Evolutionary conservation across 495 filamentous ascomycete genomes (phyloP).

Genomic region (Tuber calosporum): DNA sequence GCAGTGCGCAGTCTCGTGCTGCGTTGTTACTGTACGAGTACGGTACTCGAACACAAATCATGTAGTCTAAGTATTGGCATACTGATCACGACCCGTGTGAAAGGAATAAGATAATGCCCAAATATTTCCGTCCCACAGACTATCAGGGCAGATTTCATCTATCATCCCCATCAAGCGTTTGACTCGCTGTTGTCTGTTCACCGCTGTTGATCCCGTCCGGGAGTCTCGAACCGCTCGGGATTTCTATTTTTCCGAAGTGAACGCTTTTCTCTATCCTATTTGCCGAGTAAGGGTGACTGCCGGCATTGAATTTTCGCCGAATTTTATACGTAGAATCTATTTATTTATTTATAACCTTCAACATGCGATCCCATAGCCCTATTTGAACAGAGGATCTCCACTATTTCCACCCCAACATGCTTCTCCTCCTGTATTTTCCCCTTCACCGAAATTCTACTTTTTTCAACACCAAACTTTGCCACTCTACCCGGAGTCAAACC

Average conservation of each 20-base stretch:
- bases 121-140: not conserved
- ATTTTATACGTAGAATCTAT: not conserved
- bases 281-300: not conserved
- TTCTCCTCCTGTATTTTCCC: no score
- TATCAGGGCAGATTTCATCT: not conserved
- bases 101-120: not conserved
- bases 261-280: not conserved
- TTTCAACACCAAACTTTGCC: no score
- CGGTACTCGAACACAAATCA: not conserved
- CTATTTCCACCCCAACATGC: not conserved
- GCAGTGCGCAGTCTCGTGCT: not conserved
- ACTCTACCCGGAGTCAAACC: no score
- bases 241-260: not conserved
- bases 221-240: not conserved
- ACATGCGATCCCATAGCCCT: not conserved
- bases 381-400: not conserved
- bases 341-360: not conserved
- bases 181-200: not conserved
- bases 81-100: not conserved
- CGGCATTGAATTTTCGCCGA: not conserved
- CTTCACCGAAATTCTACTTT: no score
- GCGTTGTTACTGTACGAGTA: constrained; percentile 3
- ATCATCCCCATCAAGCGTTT: not conserved
- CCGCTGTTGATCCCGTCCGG: not conserved
- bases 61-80: not conserved